Base-by-base conservation (phyloP, 306 rosid genomes). In the Dalbergia cultrata region DNA sequence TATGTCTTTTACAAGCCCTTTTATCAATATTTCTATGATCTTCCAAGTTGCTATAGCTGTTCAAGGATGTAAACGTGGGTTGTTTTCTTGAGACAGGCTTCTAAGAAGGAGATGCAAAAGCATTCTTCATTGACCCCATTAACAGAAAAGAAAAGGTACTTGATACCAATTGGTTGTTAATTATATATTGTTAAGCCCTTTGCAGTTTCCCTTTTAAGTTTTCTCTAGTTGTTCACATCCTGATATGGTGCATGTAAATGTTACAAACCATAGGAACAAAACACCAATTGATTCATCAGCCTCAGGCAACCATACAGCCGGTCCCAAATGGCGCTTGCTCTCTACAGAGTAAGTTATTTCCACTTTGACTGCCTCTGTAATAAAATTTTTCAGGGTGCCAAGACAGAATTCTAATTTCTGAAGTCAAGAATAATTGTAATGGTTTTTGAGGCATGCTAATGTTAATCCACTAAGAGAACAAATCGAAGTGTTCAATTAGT, bases 81-180 rank as follows among this genome's bases (percentile, higher is more conserved):
- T 43, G 22, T 75, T 21, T 76, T 87, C 10, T 22, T 57, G 68
- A 57, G 82, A 33, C 82, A 93, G 98, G 91, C 72, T 69, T 76
- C 83, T 33, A 93, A 85, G 86, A 84, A 80, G 49, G 92, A 80
- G 68, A 44, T 22, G 21, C 86, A 62, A 18, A 90, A 82, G 82
- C 89, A 82, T 81, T 69, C 87, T 78, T 67, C 90, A 71, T 65
- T 85, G 76, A 93, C 98, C n/a, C 97, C 99, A 64, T 80, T 87
- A 86, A 89, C 98, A 61, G 98, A 89, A 86, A 89, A 77, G 72
- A 90, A 70, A 90, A 87, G 97, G 99, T 93, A 74, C 13, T 39
- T 77, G 58, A 79, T 70, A n/a, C 50, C 34, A 54, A 13, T 21
- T 62, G 16, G 9, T 53, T 77, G 47, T 57, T 70, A 45, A 11